phyloP scores from a whole-genome alignment of 495 filamentous ascomycete species.

The Aspergillus homomorphus region DNA sequence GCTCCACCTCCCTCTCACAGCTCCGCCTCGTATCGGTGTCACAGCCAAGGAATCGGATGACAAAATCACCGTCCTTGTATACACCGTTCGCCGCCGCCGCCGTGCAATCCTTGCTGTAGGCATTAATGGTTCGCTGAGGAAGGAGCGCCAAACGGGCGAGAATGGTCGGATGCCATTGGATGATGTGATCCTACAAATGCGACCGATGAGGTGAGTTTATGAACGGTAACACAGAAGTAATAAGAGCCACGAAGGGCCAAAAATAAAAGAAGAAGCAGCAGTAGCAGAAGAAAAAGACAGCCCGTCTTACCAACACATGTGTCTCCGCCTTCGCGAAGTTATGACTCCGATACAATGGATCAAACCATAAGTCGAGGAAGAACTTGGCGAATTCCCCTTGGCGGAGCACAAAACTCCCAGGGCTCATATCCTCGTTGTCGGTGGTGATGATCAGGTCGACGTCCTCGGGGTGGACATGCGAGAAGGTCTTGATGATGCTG shows the following conservation, averaged over 20 bases:
- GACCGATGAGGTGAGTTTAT: neutral
- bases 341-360: conserved; percentile 87
- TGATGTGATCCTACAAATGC: conserved; percentile 68
- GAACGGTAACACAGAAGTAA: neutral
- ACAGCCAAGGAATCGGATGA: conserved; percentile 73
- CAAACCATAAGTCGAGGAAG: conserved; percentile 94
- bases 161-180: conserved; percentile 99
- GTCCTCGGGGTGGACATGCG: conserved; percentile 68
- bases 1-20: conserved; percentile 69
- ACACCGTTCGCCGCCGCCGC: conserved; percentile 44
- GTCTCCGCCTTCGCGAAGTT: conserved; percentile 93
- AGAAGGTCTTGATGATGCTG: conserved; percentile 93
- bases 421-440: conserved; percentile 75
- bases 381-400: conserved; percentile 88
- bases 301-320: conserved; percentile 74
- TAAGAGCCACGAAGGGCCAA: neutral
- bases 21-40: conserved; percentile 48
- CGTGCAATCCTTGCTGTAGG: conserved; percentile 58
- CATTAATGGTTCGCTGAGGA: conserved; percentile 76
- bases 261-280: neutral
- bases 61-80: conserved; percentile 77
- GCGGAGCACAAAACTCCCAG: conserved; percentile 73
- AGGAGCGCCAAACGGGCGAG: conserved; percentile 82
- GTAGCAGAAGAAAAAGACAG: neutral
- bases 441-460: conserved; percentile 84